Base-by-base conservation (phyloP, 2,329 filamentous ascomycete genomes). In the Aspergillus texensis region DNA sequence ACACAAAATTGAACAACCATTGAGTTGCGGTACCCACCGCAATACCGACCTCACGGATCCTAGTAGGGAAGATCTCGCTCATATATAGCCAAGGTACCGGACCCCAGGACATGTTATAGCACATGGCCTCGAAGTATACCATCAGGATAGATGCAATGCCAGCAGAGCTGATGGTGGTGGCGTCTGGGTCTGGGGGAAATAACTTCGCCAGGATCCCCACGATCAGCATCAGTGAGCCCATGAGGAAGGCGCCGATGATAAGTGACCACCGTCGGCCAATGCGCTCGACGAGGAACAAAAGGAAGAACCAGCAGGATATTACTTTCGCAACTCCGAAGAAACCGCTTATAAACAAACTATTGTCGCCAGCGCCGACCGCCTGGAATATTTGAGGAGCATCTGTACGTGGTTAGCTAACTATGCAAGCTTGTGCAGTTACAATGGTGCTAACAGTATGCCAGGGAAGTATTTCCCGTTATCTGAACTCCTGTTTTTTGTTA, bases 281-380 rank as follows among this genome's bases (percentile, higher is more conserved):
- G 19, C 78, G 75, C 65, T 85, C 83, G 9, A 85, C 81, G 11
- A 85, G 76, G 71, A 81, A 84, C 26, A 84, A 69, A 1, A 84
- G 74, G 71, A 84, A 85, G 63, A 79, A 79, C 2, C 77, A 65
- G 58, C 81, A 82, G 1, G 81, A 80, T 1, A 83, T 71, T 43
- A 85, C 80, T 66, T 85, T 85, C 61, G 84, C 79, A 1, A 83
- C 77, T 4, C 83, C 83, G 48, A 85, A 85, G 65, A 85, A 82
- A 4, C 82, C 83, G 1, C 72, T 61, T 73, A 85, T 77, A 8
- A 85, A 75, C 21, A 85, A 76, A n/a, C 80, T 78, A 19, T 72
- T 68, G 30, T 72, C 71, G 19, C 82, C 81, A 6, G 81, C 79
- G 3, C 83, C 83, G 26, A 85, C 81, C 4, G 81, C 75, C 39